These are phyloP conservation scores for Botrytis tulipae DNA, from an alignment of 2,329 filamentous ascomycete species.

Conservation along the genomic window DNA sequence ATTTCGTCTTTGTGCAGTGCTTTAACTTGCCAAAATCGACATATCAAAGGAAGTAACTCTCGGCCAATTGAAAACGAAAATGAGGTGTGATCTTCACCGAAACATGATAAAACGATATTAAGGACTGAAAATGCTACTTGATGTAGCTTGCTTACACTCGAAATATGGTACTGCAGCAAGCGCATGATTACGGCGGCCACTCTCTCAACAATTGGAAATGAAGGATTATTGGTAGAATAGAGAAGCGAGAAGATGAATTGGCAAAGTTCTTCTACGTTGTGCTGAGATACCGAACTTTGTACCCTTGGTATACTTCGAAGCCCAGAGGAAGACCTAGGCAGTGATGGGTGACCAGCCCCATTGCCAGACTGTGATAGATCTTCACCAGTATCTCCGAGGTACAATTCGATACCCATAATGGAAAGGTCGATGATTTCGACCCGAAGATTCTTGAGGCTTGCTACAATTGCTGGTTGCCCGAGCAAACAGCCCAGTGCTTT, in stretches of 20 bases:
- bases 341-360: constrained; percentile 30
- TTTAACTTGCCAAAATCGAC: constrained; percentile 75
- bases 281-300: constrained; percentile 34
- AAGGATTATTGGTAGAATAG: constrained; percentile 64
- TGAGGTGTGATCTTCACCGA: constrained; percentile 65
- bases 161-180: constrained; percentile 58
- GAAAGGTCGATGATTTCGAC: constrained; percentile 52
- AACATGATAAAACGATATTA: constrained; percentile 65
- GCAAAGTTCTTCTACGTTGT: constrained; percentile 54
- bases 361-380: constrained; percentile 28
- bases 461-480: constrained; percentile 71
- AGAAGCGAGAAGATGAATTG: constrained; percentile 65
- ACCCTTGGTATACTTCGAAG: constrained; percentile 32
- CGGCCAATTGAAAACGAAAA: constrained; percentile 58
- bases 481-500: constrained; percentile 72
- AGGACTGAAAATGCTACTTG: constrained; percentile 73
- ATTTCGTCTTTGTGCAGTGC: constrained; percentile 57
- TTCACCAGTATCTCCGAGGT: constrained; percentile 39
- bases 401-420: constrained; percentile 57
- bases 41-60: constrained; percentile 67
- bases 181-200: constrained; percentile 57
- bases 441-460: constrained; percentile 64
- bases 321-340: constrained; percentile 4
- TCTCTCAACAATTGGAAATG: constrained; percentile 54
- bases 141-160: constrained; percentile 62